Base-by-base conservation (phyloP, 2,329 filamentous ascomycete genomes). In the Pseudocercospora fuligena region DNA sequence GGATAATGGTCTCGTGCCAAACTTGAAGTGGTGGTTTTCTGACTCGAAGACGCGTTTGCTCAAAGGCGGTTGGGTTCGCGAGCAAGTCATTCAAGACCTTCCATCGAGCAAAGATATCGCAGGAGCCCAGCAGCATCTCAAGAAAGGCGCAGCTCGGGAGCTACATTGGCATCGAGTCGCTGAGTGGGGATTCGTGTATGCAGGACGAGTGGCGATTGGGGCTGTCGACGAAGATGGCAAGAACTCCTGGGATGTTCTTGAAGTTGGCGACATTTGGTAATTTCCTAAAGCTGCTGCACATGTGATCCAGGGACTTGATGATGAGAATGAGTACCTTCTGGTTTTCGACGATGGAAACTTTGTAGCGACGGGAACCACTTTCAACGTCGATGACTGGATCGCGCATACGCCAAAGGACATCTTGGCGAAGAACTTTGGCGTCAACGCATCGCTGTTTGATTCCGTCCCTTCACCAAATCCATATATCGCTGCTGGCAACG, bases 351-450 rank as follows among this genome's bases (percentile, higher is more conserved):
- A 70, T 14, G 71, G 86, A 2, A 83, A 91, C 72, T 91, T 91
- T 73, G 88, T 90, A 73, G 67, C 72, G 5, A 43, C 65, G 27
- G 78, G 87, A n/a, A 90, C 87, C 0, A 91, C 89, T 0, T 92
- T 91, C 82, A 66, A 66, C 23, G 82, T 91, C 25, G 88, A 89
- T 69, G 89, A 92, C 79, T 91, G 89, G 89, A 82, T 91, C 43
- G 80, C 85, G 0, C 89, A 90, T 73, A 91, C 89, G 0, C 89
- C 89, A 0, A 86, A 85, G 61, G 80, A 82, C 0, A 82, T 92
- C 54, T 80, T 91, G 0, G 88, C 89, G 40, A 90, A 90, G 79
- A 91, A 91, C 80, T 91, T 91, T 46, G 67, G 63, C 14, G 83
- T 91, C 23, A 81, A 86, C 58, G 82, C 83, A 23, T 84, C 84